phyloP scores from a whole-genome alignment of 306 rosid genomes.

The Vigna mungo region DNA sequence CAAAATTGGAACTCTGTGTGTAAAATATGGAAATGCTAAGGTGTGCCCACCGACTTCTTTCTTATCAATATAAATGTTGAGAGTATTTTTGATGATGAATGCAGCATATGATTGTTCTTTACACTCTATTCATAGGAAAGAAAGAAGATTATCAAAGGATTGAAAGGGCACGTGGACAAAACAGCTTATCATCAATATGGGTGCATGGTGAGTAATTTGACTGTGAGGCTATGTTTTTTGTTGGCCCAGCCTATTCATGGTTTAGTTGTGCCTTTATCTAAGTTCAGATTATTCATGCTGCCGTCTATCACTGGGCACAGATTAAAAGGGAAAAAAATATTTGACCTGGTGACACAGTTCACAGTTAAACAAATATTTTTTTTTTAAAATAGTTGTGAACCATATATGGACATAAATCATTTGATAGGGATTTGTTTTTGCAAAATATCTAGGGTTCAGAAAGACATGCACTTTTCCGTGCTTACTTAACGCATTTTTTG shows the following conservation, averaged over 20 bases:
- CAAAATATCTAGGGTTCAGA: background rate
- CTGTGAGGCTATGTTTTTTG: slow-evolving; percentile 15
- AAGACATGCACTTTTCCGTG: too few relatives aligned
- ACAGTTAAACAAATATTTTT: too few relatives aligned
- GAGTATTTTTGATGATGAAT: slow-evolving; percentile 37
- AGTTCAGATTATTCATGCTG: background rate
- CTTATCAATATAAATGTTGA: slow-evolving; percentile 19
- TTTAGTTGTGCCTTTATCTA: slow-evolving; percentile 27
- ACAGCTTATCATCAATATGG: slow-evolving; percentile 85
- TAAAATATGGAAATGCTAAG: slow-evolving; percentile 94
- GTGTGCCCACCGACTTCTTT: slow-evolving; percentile 49
- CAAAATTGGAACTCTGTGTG: slow-evolving; percentile 79
- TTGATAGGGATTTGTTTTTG: background rate
- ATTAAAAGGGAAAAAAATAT: background rate
- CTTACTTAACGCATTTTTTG: too few relatives aligned
- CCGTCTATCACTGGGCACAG: background rate
- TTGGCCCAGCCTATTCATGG: slow-evolving; percentile 28
- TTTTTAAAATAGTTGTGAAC: too few relatives aligned
- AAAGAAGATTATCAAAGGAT: slow-evolving; percentile 94
- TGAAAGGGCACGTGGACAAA: slow-evolving; percentile 69
- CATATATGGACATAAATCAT: background rate
- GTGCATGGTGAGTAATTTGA: slow-evolving; percentile 69
- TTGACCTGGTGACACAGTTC: too few relatives aligned
- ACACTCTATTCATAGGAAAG: slow-evolving; percentile 72
- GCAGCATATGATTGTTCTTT: slow-evolving; percentile 33